These are phyloP conservation scores for Salix dunnii DNA, from an alignment of 345 rosid species.

Conservation along the genomic window DNA sequence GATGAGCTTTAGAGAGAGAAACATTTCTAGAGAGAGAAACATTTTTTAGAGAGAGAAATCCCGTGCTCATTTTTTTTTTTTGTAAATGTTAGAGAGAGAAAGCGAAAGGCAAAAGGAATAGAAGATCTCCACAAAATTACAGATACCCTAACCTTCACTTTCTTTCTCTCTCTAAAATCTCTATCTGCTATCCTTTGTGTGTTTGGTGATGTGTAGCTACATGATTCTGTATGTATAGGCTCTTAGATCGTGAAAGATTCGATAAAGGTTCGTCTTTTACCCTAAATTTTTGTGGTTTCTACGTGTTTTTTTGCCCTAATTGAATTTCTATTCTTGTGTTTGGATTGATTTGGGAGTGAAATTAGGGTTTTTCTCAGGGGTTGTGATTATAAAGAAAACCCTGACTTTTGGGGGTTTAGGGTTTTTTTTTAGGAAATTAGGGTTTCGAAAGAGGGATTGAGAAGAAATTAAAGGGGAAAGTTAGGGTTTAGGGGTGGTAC, in stretches of 20 bases:
- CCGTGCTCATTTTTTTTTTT: neutral
- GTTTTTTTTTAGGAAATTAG: neutral
- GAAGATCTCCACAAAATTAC: constrained; percentile 2
- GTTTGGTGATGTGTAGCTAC: neutral
- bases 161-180: neutral
- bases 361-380: neutral
- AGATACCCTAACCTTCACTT: constrained; percentile 14
- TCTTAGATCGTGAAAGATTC: constrained; percentile 10
- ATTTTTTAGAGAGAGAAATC: constrained; percentile 16
- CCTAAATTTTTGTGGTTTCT: neutral
- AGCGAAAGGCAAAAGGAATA: constrained; percentile 9
- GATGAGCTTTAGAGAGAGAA: neutral
- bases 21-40: constrained; percentile 18
- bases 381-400: neutral
- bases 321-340: neutral
- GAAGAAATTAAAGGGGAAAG: constrained; percentile 13
- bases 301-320: neutral
- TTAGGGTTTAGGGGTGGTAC: constrained; percentile 44
- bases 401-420: neutral
- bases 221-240: neutral
- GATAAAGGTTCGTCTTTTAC: constrained; percentile 3
- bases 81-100: constrained; percentile 6
- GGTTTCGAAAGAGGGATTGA: neutral
- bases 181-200: neutral
- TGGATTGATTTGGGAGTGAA: neutral